Evolutionary conservation across 2,329 filamentous ascomycete genomes (phyloP).

Genomic region (Mycosphaerelloides madeirae): DNA sequence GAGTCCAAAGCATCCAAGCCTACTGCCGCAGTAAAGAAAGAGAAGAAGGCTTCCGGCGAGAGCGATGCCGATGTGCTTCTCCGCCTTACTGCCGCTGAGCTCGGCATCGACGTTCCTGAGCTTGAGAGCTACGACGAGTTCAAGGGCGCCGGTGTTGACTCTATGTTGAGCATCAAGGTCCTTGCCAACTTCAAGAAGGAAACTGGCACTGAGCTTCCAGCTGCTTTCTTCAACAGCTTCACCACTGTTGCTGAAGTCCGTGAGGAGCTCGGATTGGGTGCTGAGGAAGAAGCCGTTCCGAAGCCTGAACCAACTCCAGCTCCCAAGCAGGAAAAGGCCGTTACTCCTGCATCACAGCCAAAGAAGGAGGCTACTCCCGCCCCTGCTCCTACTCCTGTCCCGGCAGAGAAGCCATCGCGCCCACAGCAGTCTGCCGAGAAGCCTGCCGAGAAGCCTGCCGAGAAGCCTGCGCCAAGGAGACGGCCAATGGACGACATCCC

Average conservation of each 20-base stretch:
- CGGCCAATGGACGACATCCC: too few species aligned
- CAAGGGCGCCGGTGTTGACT: slow-evolving; percentile 24
- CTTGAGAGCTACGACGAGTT: slow-evolving; percentile 17
- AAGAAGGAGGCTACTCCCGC: not conserved
- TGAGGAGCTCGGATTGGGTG: slow-evolving; percentile 3
- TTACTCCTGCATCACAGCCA: too few species aligned
- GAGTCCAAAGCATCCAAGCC: not conserved
- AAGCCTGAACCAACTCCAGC: not conserved
- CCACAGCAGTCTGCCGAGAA: not conserved
- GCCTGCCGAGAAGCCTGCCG: not conserved
- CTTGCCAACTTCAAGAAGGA: slow-evolving; percentile 10
- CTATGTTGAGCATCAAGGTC: slow-evolving; percentile 18
- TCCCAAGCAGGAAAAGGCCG: not conserved
- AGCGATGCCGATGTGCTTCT: not conserved
- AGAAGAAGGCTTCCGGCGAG: too few species aligned
- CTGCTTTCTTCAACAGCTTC: slow-evolving; percentile 7
- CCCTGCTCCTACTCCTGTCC: not conserved
- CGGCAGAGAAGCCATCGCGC: not conserved
- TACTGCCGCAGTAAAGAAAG: too few species aligned
- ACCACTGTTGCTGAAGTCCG: slow-evolving; percentile 5
- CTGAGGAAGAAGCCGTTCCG: not conserved
- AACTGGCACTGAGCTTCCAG: slow-evolving; percentile 7
- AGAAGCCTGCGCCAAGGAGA: not conserved
- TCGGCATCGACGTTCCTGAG: slow-evolving; percentile 23
- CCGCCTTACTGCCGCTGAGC: slow-evolving; percentile 26